These are phyloP conservation scores for Bisporella sp. DNA, from an alignment of 2,329 filamentous ascomycete species.

Conservation along the genomic window DNA sequence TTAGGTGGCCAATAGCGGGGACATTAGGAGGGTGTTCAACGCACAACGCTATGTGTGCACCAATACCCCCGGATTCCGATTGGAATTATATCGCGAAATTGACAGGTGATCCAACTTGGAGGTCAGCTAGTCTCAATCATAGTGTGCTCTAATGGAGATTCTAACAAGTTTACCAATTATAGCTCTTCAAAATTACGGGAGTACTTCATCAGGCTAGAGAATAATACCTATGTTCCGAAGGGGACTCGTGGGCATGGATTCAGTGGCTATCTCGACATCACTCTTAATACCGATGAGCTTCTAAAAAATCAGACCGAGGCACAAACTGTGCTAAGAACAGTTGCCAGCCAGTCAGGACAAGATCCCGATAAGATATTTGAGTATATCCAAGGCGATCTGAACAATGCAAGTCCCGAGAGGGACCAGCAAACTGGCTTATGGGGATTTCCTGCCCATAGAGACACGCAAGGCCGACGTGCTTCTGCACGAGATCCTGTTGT, in stretches of 20 bases:
- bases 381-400: constrained; percentile 16
- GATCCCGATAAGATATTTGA: constrained; percentile 10
- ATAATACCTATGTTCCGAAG: constrained; percentile 34
- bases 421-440: constrained; percentile 18
- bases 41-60: no score
- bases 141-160: constrained; percentile 18
- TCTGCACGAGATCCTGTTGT: constrained; percentile 20
- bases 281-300: constrained; percentile 5
- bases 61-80: no score
- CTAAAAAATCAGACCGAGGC: constrained; percentile 8
- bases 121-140: no score
- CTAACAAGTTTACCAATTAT: constrained; percentile 20
- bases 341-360: constrained; percentile 12
- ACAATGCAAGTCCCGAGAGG: constrained; percentile 13
- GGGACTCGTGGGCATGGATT: constrained; percentile 24
- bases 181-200: constrained; percentile 32
- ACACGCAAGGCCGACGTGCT: constrained; percentile 11
- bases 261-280: constrained; percentile 24
- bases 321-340: constrained; percentile 11
- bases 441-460: constrained; percentile 19
- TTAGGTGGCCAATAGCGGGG: no score
- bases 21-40: no score
- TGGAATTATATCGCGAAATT: no score
- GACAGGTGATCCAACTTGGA: no score
- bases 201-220: constrained; percentile 36